Conservation (phyloP, 1,139 yeast genomes). For the Debaryomycetaceae sp. region DNA sequence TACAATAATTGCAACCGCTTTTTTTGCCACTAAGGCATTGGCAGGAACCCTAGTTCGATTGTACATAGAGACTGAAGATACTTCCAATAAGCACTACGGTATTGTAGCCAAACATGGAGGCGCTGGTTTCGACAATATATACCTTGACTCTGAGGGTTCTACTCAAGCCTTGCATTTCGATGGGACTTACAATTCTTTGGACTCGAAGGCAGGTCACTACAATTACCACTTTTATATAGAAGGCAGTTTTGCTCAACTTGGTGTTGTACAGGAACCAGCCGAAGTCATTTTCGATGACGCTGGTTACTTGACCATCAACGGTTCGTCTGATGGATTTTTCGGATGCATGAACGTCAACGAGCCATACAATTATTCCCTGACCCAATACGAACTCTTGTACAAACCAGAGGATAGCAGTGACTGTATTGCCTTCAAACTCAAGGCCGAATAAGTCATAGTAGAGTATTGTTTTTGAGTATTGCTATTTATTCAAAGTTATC, state of each 20-base stretch:
- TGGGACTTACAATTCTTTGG: background rate
- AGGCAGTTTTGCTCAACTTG: background rate
- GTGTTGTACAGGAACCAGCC: conserved; percentile 6
- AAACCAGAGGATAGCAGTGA: background rate
- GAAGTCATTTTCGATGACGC: conserved; percentile 16
- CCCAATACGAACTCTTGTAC: conserved; percentile 17
- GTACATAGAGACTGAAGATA: conserved; percentile 13
- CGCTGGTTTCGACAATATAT: conserved; percentile 36
- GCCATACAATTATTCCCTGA: conserved; percentile 38
- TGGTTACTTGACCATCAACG: conserved; percentile 25
- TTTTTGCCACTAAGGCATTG: background rate
- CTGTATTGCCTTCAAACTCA: background rate
- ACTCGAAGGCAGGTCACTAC: background rate
- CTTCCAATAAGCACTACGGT: conserved; percentile 22
- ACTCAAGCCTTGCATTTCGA: background rate
- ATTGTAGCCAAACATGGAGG: conserved; percentile 46
- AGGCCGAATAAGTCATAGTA: background rate
- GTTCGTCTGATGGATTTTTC: conserved; percentile 28
- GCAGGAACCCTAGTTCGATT: conserved; percentile 1
- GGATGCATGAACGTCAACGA: conserved; percentile 42
- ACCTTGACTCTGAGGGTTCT: background rate
- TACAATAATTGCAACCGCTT: background rate
- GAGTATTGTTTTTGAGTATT: too few relatives aligned
- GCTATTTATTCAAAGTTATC: too few relatives aligned
- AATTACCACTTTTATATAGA: background rate